Conservation (phyloP, 1,139 yeast species). For the Hanseniaspora uvarum region DNA sequence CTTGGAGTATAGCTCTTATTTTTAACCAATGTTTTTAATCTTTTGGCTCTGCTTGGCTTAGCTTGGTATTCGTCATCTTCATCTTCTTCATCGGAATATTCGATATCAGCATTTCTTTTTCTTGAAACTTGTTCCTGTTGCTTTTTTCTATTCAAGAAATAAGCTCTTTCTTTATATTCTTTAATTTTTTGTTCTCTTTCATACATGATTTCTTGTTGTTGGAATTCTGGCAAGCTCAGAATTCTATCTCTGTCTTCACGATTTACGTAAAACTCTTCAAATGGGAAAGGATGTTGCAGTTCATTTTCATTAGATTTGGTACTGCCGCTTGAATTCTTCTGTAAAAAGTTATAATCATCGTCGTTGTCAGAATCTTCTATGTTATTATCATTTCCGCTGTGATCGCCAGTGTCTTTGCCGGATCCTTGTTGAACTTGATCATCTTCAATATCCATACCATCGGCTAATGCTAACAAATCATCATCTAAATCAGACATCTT, state of each 20-base stretch:
- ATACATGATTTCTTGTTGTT: conserved; percentile 78
- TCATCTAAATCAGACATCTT: conserved; percentile 61
- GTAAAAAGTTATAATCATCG: conserved; percentile 31
- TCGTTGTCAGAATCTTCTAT: conserved; percentile 30
- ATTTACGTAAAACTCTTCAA: conserved; percentile 83
- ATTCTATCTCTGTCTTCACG: conserved; percentile 62
- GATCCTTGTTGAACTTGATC: conserved; percentile 25
- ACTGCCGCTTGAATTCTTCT: conserved; percentile 19
- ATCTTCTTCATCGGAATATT: conserved; percentile 30
- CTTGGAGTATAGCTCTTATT: conserved; percentile 6
- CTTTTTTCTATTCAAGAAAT: conserved; percentile 34
- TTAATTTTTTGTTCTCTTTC: conserved; percentile 91
- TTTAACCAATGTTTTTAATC: conserved; percentile 10
- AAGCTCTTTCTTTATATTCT: conserved; percentile 67
- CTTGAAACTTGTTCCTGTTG: conserved; percentile 63
- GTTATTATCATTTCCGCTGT: conserved; percentile 32
- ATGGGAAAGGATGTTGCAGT: conserved; percentile 59
- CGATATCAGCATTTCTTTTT: conserved; percentile 33
- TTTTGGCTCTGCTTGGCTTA: conserved; percentile 16
- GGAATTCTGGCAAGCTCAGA: conserved; percentile 75
- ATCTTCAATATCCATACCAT: conserved; percentile 38
- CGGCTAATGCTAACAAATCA: conserved; percentile 85
- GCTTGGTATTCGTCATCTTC: conserved; percentile 27
- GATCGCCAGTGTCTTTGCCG: conserved; percentile 29
- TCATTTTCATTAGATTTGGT: conserved; percentile 21